Evolutionary conservation across 805 yeast genomes (phyloP).

Genomic region (Myxozyma vanderwaltii): DNA sequence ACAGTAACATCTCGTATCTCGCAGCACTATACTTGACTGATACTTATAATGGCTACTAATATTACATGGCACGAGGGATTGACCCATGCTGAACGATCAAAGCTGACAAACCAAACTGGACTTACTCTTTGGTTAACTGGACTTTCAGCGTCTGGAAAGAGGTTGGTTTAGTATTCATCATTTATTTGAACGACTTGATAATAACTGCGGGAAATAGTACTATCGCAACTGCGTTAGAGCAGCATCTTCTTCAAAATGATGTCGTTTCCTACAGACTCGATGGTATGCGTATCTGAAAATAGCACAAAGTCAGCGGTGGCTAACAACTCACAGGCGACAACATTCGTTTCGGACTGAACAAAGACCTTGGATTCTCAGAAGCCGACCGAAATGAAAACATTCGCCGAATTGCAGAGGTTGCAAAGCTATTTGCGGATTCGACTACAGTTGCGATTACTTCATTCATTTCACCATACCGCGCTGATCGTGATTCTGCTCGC

Average conservation of each 20-base stretch:
- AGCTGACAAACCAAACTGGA: slow-evolving; percentile 76
- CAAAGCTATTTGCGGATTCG: slow-evolving; percentile 92
- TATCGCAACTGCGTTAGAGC: slow-evolving; percentile 92
- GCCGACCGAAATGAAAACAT: slow-evolving; percentile 92
- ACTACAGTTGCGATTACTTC: slow-evolving; percentile 85
- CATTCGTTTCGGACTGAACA: slow-evolving; percentile 90
- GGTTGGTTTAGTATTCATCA: no score
- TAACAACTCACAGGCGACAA: slow-evolving; percentile 55
- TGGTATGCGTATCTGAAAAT: slow-evolving; percentile 48
- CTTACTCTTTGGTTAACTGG: slow-evolving; percentile 96
- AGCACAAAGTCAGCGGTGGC: neutral
- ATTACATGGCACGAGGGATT: slow-evolving; percentile 95
- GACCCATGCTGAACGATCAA: slow-evolving; percentile 77
- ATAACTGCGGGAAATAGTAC: no score
- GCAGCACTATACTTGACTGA: slow-evolving; percentile 11
- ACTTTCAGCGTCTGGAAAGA: slow-evolving; percentile 90
- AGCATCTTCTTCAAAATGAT: slow-evolving; percentile 67
- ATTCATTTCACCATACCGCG: slow-evolving; percentile 86
- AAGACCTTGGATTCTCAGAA: slow-evolving; percentile 91
- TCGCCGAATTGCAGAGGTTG: slow-evolving; percentile 91
- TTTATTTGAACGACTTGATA: no score
- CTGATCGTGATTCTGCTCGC: slow-evolving; percentile 84
- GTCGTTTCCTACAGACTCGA: slow-evolving; percentile 83
- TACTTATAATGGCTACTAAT: slow-evolving; percentile 95
- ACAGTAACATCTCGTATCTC: neutral